Conservation (phyloP, 2,329 filamentous ascomycete species). For the Pseudocercospora ulei region DNA sequence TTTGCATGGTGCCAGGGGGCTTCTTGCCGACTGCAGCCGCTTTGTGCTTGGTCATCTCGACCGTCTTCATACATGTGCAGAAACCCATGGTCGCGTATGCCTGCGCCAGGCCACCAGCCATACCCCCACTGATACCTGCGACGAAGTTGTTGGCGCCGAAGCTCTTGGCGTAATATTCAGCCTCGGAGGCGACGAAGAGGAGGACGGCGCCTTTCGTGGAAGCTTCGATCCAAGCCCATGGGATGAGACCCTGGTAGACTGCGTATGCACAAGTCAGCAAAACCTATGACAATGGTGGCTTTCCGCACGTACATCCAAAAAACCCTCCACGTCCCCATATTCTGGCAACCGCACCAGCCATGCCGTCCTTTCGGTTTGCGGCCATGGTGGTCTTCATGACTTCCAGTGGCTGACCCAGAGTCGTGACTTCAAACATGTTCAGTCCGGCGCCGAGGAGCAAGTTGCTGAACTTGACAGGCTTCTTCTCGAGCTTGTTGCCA, state of each 20-base stretch:
- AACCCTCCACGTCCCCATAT: conserved; percentile 92
- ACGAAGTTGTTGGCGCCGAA: conserved; percentile 77
- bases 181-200: conserved; percentile 96
- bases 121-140: conserved; percentile 79
- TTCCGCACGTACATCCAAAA: conserved; percentile 68
- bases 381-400: conserved; percentile 99
- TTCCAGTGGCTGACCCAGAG: conserved; percentile 75
- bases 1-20: conserved; percentile 81
- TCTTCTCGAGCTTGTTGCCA: conserved; percentile 68
- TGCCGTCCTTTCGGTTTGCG: conserved; percentile 83
- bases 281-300: not conserved
- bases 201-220: conserved; percentile 98
- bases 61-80: conserved; percentile 99
- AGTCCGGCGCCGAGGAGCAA: conserved; percentile 84
- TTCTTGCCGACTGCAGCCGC: conserved; percentile 71
- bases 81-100: conserved; percentile 99
- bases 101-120: conserved; percentile 89
- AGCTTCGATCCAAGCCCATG: conserved; percentile 99
- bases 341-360: conserved; percentile 67
- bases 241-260: conserved; percentile 99
- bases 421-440: conserved; percentile 85
- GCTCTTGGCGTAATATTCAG: conserved; percentile 78
- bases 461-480: conserved; percentile 99
- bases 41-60: conserved; percentile 99
- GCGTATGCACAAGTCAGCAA: conserved; percentile 18